Evolutionary conservation across 2,329 filamentous ascomycete genomes (phyloP).

Genomic region (Moelleriella libera): DNA sequence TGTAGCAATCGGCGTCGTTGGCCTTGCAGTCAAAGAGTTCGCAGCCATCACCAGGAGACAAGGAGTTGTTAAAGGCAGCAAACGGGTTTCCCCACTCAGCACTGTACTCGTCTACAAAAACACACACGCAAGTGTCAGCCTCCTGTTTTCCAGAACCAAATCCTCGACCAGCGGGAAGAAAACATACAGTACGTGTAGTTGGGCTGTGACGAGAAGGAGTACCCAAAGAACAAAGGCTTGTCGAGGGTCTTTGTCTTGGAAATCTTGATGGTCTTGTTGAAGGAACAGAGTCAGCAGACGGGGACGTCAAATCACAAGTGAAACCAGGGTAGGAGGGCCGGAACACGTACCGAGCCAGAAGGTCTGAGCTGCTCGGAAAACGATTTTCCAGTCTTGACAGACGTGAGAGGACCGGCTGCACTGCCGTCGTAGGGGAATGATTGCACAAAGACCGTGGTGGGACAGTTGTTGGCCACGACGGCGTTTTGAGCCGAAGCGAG

Average conservation of each 20-base stretch:
- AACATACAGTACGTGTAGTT: conserved; percentile 25
- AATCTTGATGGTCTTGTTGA: conserved; percentile 24
- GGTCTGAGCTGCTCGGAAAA: conserved; percentile 20
- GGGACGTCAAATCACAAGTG: too few species aligned
- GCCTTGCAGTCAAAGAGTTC: conserved; percentile 22
- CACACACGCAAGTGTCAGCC: background rate
- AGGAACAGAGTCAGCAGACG: too few species aligned
- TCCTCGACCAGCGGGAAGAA: background rate
- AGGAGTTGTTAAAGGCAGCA: conserved; percentile 17
- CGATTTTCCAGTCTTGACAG: conserved; percentile 16
- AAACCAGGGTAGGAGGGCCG: background rate
- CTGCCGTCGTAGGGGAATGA: conserved; percentile 19
- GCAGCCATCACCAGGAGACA: conserved; percentile 22
- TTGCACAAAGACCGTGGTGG: conserved; percentile 19
- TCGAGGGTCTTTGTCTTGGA: conserved; percentile 20
- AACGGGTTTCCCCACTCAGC: conserved; percentile 27
- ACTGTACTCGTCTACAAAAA: conserved; percentile 21
- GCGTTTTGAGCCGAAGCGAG: conserved; percentile 19
- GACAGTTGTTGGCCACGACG: conserved; percentile 21
- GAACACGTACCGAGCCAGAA: conserved; percentile 19
- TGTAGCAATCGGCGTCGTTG: conserved; percentile 23
- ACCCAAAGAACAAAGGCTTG: conserved; percentile 25
- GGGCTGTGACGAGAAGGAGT: conserved; percentile 21
- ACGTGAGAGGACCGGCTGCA: conserved; percentile 16
- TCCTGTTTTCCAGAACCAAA: background rate